Conservation (phyloP, 2,329 filamentous ascomycete genomes). For the Falciphora oryzae region DNA sequence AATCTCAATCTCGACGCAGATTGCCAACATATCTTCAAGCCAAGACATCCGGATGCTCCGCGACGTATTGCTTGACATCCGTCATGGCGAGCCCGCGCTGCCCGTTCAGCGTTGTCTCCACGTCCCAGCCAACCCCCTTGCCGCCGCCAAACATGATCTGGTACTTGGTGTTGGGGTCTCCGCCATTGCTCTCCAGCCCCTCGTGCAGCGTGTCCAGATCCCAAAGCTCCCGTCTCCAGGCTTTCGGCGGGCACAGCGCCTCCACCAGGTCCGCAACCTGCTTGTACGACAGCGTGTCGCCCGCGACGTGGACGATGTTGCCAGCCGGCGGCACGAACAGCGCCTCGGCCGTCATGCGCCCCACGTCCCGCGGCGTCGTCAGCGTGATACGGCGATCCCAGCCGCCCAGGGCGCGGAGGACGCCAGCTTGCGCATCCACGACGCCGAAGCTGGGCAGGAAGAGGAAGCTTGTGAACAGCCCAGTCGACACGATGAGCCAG, state of each 20-base stretch:
- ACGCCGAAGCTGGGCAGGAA: conserved; percentile 59
- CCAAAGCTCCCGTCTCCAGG: conserved; percentile 46
- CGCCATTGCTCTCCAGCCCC: conserved; percentile 40
- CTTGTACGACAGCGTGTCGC: conserved; percentile 56
- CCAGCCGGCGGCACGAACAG: conserved; percentile 30
- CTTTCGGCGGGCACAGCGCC: conserved; percentile 27
- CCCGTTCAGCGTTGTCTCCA: conserved; percentile 46
- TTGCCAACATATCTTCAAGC: not conserved
- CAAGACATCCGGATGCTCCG: not conserved
- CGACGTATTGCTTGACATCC: conserved; percentile 23
- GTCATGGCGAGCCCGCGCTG: conserved; percentile 39
- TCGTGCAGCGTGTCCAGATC: conserved; percentile 35
- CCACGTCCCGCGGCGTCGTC: conserved; percentile 60
- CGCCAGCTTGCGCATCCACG: conserved; percentile 38
- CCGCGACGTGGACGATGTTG: conserved; percentile 52
- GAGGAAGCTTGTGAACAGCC: conserved; percentile 65
- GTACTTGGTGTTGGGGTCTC: conserved; percentile 51
- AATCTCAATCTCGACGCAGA: too few relatives aligned
- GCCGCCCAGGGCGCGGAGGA: conserved; percentile 49
- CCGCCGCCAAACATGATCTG: conserved; percentile 54
- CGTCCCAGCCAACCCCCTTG: conserved; percentile 53
- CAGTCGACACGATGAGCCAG: conserved; percentile 64
- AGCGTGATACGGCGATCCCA: conserved; percentile 60
- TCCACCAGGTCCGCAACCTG: conserved; percentile 48
- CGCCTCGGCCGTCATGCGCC: conserved; percentile 50